phyloP scores from a whole-genome alignment of 805 yeast species.

The Gaillardinia entomophila region DNA sequence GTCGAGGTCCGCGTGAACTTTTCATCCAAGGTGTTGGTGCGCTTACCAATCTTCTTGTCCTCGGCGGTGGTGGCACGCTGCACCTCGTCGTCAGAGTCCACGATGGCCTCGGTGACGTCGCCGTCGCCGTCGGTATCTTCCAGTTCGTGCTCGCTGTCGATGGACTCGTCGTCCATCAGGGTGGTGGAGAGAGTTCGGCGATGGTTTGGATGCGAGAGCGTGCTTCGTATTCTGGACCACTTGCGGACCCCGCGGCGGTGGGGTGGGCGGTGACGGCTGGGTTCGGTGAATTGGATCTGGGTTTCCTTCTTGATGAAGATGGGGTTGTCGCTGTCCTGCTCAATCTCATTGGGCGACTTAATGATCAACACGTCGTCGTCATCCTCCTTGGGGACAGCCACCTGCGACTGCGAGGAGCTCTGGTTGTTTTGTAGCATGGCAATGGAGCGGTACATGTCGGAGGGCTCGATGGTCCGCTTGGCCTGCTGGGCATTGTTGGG shows the following conservation, averaged over 20 bases:
- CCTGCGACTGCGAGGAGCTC: constrained; percentile 13
- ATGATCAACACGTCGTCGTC: constrained; percentile 78
- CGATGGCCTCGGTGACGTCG: constrained; percentile 5
- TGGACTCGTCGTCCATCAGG: constrained; percentile 5
- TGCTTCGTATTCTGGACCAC: constrained; percentile 18
- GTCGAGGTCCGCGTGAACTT: no score
- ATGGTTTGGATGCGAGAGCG: constrained; percentile 14
- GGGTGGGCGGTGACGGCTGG: constrained; percentile 8
- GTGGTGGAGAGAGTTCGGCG: background rate
- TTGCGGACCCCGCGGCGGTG: background rate
- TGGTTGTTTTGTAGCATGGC: constrained; percentile 65
- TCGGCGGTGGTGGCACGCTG: constrained; percentile 30
- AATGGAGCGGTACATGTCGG: constrained; percentile 79
- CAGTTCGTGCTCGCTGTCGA: constrained; percentile 6
- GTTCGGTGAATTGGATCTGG: constrained; percentile 20
- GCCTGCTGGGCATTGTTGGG: constrained; percentile 49
- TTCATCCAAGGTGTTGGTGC: constrained; percentile 46
- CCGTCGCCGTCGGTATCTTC: constrained; percentile 9
- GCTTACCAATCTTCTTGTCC: constrained; percentile 30
- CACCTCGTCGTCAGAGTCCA: constrained; percentile 4
- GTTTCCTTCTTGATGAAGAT: constrained; percentile 26
- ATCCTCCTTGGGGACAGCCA: constrained; percentile 38
- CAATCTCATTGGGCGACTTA: constrained; percentile 72
- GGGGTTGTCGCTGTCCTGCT: constrained; percentile 27
- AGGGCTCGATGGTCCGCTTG: constrained; percentile 52